Evolutionary conservation across 2,329 filamentous ascomycete genomes (phyloP), one percentile per base, ranked within the genome.

Genomic region (Didymellaceae sp.): DNA sequence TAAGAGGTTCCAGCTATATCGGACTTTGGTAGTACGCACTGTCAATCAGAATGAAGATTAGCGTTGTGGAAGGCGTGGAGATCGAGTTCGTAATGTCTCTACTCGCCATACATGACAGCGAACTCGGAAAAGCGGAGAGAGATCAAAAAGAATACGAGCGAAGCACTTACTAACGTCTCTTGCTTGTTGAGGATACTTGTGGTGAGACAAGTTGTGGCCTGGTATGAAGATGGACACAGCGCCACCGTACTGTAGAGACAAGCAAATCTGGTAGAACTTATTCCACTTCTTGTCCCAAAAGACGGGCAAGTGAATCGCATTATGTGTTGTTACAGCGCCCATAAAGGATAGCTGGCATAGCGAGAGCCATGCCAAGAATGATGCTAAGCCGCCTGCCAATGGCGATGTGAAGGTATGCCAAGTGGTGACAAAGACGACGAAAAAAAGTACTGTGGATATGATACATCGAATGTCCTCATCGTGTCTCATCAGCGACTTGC

Each of bases 91-190:
- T 10, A 20, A 18, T n/a, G 37, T 25, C 9, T 14, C 7, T 4
- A 30, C 9, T 40, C 6, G 20, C 35, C n/a, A 21, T 40, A 20
- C 37, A 30, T 40, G 25, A 40, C 25, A 28, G 16, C 2, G 20
- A 10, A 30, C 9, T n/a, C 24, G 11, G 25, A 24, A 40, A 30
- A 16, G 37, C 24, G 21, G 14, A 10, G 24, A 9, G n/a, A 30
- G 16, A 20, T 24, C 14, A 11, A 40, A 21, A 30, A 8, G 6
- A 30, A 30, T 13, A 30, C 6, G n/a, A 40, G 17, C 7, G 6
- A 39, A 20, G 25, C 14, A 40, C 37, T 40, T 40, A 40, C 37
- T 40, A 40, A 40, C 37, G 22, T 40, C 37, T 40, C 37, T 40
- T 30, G 37, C 25, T 40, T 40, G 37, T 30, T 40, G 37, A 21